Evolutionary conservation across 805 yeast species (phyloP).

Genomic region (Scheffersomyces coipomensis): DNA sequence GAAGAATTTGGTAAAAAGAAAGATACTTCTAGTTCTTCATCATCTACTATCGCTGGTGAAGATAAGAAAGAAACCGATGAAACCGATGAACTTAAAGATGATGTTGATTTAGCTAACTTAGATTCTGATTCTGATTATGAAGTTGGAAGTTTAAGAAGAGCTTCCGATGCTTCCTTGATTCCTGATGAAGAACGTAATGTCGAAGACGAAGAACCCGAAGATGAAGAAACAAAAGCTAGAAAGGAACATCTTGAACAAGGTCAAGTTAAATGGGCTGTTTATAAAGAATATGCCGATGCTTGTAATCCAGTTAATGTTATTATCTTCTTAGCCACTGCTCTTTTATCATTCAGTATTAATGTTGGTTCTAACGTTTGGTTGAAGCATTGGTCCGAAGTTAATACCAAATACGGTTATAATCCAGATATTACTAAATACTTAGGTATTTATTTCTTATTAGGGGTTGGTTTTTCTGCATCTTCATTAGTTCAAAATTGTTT

Average conservation of each 20-base stretch:
- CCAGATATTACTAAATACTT: slow-evolving; percentile 72
- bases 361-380: slow-evolving; percentile 87
- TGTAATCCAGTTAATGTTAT: slow-evolving; percentile 71
- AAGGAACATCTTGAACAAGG: slow-evolving; percentile 91
- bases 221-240: slow-evolving; percentile 40
- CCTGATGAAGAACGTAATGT: slow-evolving; percentile 35
- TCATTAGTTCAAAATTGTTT: slow-evolving; percentile 65
- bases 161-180: slow-evolving; percentile 52
- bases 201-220: slow-evolving; percentile 33
- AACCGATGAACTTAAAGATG: slow-evolving; percentile 9
- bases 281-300: slow-evolving; percentile 79
- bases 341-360: slow-evolving; percentile 57
- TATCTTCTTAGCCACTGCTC: slow-evolving; percentile 52
- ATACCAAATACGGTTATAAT: slow-evolving; percentile 64
- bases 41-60: slow-evolving; percentile 12
- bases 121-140: slow-evolving; percentile 32
- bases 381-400: slow-evolving; percentile 95
- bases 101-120: slow-evolving; percentile 25
- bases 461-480: slow-evolving; percentile 62
- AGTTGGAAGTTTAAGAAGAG: slow-evolving; percentile 52
- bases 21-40: slow-evolving; percentile 7
- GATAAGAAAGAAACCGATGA: slow-evolving; percentile 11
- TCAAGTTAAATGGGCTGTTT: slow-evolving; percentile 85
- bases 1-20: slow-evolving; percentile 59
- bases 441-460: slow-evolving; percentile 72